Percentiles rank a stretch among this genome's conserved stretches.
Conservation (phyloP, 768 basidiomycete species). For the Trametes coccinea region DNA sequence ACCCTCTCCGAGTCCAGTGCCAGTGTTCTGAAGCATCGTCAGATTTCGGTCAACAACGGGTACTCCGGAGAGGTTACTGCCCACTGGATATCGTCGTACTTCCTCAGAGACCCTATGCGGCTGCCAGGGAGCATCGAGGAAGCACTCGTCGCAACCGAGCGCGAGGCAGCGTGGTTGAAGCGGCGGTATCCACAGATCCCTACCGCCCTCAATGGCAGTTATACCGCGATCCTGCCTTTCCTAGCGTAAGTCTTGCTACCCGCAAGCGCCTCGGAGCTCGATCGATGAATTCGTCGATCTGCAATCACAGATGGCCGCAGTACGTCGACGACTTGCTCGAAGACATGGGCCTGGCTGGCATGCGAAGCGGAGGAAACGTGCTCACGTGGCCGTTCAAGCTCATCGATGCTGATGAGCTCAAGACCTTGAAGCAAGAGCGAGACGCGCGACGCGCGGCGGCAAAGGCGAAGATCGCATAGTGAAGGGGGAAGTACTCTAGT, state of each 20-base stretch:
- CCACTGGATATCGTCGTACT: slow-evolving; percentile 69
- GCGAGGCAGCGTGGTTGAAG: slow-evolving; percentile 52
- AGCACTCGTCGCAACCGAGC: slow-evolving; percentile 46
- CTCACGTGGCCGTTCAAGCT: slow-evolving; percentile 63
- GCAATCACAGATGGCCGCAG: slow-evolving; percentile 60
- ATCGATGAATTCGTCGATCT: not conserved
- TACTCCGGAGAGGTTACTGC: slow-evolving; percentile 55
- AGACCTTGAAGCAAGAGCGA: slow-evolving; percentile 45
- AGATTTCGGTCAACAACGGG: slow-evolving; percentile 59
- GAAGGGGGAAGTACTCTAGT: no score
- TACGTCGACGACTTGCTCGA: slow-evolving; percentile 54
- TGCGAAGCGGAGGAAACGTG: slow-evolving; percentile 65
- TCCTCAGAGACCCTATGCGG: slow-evolving; percentile 51
- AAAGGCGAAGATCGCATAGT: no score
- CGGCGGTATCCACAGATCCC: slow-evolving; percentile 53
- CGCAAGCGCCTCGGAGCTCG: not conserved
- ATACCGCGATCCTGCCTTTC: slow-evolving; percentile 48
- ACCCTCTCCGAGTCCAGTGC: not conserved
- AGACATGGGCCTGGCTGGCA: slow-evolving; percentile 53
- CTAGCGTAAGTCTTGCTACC: slow-evolving; percentile 48
- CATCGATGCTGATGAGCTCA: slow-evolving; percentile 51
- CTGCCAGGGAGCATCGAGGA: slow-evolving; percentile 47
- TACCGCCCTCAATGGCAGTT: slow-evolving; percentile 53
- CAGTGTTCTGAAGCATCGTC: no score
- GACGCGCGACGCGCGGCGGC: no score